Conservation (phyloP, 2,329 filamentous ascomycete species). For the Ascochyta lentis region DNA sequence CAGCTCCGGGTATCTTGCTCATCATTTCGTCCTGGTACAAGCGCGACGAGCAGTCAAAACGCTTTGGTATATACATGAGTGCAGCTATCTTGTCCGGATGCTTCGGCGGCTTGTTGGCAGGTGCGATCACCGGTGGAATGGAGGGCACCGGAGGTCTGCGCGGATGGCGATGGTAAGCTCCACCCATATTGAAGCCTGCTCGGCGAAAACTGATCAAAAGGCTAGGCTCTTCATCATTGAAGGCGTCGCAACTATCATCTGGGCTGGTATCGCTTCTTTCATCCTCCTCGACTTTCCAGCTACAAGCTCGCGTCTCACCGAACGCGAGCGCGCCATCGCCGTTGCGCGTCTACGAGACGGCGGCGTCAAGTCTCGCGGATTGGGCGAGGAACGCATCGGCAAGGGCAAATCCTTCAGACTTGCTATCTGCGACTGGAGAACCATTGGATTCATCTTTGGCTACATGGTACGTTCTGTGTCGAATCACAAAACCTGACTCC, state of each 20-base stretch:
- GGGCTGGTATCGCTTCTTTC: constrained; percentile 53
- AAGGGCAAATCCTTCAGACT: constrained; percentile 50
- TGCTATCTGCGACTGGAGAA: constrained; percentile 55
- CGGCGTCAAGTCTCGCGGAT: constrained; percentile 46
- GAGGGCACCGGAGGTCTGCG: constrained; percentile 55
- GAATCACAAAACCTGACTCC: too few species aligned
- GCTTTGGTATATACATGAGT: constrained; percentile 65
- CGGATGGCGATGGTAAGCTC: constrained; percentile 59
- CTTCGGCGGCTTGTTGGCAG: constrained; percentile 60
- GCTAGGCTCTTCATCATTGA: constrained; percentile 16
- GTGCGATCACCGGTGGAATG: constrained; percentile 56
- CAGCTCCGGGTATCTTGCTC: constrained; percentile 61
- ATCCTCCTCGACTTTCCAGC: constrained; percentile 60
- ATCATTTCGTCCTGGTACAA: constrained; percentile 67
- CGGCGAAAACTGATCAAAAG: neutral
- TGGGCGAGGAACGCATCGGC: constrained; percentile 41
- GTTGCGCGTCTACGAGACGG: constrained; percentile 55
- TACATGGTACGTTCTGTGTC: constrained; percentile 52
- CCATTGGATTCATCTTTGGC: constrained; percentile 57
- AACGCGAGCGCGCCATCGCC: constrained; percentile 53
- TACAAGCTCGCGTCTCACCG: constrained; percentile 52
- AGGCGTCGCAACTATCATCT: constrained; percentile 52
- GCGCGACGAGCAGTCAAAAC: constrained; percentile 62
- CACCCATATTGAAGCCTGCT: fast-evolving
- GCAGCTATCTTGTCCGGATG: constrained; percentile 63